Conservation (phyloP, 2,329 filamentous ascomycete species). For the Diplocarpon rosae region DNA sequence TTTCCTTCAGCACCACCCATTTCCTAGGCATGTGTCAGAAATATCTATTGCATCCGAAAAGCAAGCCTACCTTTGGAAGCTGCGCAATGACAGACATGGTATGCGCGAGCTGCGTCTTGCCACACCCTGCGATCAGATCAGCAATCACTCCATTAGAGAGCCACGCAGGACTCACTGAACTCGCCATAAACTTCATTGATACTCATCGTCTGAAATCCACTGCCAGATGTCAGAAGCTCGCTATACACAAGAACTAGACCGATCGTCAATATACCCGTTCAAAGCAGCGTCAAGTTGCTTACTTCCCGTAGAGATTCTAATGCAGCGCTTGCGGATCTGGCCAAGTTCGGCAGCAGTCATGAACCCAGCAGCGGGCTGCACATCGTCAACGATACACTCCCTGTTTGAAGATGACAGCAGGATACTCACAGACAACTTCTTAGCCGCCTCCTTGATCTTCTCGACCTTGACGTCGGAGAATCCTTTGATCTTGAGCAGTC, state of each 20-base stretch:
- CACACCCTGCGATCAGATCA: constrained; percentile 35
- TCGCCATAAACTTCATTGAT: constrained; percentile 55
- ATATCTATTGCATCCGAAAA: not conserved
- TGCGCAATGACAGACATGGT: constrained; percentile 56
- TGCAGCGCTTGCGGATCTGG: constrained; percentile 50
- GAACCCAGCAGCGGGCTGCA: constrained; percentile 47
- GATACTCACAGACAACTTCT: constrained; percentile 28
- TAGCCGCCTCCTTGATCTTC: constrained; percentile 57
- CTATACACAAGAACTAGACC: too few relatives aligned
- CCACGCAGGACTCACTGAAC: constrained; percentile 32
- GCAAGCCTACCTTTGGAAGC: constrained; percentile 33
- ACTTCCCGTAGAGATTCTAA: constrained; percentile 58
- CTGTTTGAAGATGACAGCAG: not conserved
- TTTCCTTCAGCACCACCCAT: constrained; percentile 58
- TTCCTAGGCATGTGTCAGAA: constrained; percentile 29
- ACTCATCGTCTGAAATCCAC: constrained; percentile 59
- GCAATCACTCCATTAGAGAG: not conserved
- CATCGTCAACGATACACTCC: constrained; percentile 9
- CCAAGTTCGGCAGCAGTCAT: constrained; percentile 55
- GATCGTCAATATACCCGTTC: constrained; percentile 38
- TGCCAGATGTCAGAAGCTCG: constrained; percentile 20
- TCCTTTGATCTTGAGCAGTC: constrained; percentile 54
- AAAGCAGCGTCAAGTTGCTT: constrained; percentile 56
- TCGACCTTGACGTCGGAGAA: constrained; percentile 62
- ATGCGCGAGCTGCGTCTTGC: constrained; percentile 59